Evolutionary conservation across 1,139 yeast species (phyloP).

Genomic region (Geotrichum fermentans): DNA sequence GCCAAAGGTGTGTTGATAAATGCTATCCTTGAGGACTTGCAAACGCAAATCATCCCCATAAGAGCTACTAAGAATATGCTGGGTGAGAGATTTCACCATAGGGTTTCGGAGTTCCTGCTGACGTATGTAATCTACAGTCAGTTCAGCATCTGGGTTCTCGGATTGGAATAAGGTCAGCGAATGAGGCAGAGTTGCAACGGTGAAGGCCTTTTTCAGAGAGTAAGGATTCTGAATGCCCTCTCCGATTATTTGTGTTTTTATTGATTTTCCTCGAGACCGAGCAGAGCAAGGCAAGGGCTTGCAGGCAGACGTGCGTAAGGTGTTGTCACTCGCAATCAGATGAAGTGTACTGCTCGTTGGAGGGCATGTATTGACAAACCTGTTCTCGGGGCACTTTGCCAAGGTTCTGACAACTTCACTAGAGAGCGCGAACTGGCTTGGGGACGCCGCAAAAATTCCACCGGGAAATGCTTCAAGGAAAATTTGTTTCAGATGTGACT

Average conservation of each 20-base stretch:
- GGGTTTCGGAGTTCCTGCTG: background rate
- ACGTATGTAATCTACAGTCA: conserved; percentile 4
- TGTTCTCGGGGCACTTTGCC: background rate
- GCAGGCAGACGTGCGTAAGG: conserved; percentile 5
- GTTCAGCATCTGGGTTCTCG: background rate
- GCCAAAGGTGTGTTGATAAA: conserved; percentile 5
- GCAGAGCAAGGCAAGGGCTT: conserved; percentile 1
- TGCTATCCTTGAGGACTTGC: conserved; percentile 13
- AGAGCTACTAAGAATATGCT: conserved; percentile 2
- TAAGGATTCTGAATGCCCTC: conserved; percentile 8
- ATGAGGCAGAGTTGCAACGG: conserved; percentile 12
- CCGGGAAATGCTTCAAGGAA: conserved; percentile 13
- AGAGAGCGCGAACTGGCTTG: background rate
- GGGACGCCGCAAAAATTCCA: conserved; percentile 4
- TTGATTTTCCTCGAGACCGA: background rate
- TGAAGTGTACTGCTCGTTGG: background rate
- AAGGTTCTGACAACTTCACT: background rate
- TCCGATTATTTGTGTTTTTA: background rate
- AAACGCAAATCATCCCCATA: conserved; percentile 1
- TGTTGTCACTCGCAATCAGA: background rate
- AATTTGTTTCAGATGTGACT: conserved; percentile 12
- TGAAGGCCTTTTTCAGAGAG: background rate
- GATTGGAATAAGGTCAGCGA: conserved; percentile 3
- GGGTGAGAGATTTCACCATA: background rate
- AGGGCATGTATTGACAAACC: background rate